A percentile compares a stretch with the other conserved stretches of the same genome.
phyloP scores from a whole-genome alignment of 768 basidiomycete genomes.

The Nidula microcarpa region DNA sequence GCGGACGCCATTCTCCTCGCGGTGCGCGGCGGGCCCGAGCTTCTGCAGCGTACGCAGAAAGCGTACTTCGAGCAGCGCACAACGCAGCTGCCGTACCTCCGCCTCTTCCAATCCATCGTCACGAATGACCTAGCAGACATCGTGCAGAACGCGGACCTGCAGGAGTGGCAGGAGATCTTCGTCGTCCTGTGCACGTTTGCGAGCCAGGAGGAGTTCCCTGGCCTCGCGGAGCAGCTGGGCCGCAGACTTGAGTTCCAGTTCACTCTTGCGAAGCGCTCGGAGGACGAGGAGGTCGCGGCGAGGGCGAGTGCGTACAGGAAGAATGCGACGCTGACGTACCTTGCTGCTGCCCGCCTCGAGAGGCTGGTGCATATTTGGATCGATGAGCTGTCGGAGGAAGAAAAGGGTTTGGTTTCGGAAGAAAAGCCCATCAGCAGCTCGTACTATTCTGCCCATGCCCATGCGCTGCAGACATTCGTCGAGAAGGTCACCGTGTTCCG shows the following conservation, averaged over 20 bases:
- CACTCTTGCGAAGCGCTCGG: conserved; percentile 50
- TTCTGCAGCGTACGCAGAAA: conserved; percentile 85
- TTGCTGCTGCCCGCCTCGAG: conserved; percentile 88
- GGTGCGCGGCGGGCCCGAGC: conserved; percentile 84
- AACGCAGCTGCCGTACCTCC: conserved; percentile 76
- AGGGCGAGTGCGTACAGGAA: conserved; percentile 60
- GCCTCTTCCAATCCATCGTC: conserved; percentile 92
- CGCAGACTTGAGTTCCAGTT: conserved; percentile 86
- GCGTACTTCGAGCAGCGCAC: conserved; percentile 89
- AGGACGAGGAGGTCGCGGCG: conserved; percentile 34
- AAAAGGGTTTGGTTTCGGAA: conserved; percentile 44
- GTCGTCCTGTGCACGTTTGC: conserved; percentile 97
- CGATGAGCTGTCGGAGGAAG: conserved; percentile 87
- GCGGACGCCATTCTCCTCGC: conserved; percentile 95
- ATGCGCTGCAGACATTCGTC: conserved; percentile 88
- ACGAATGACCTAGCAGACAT: conserved; percentile 90
- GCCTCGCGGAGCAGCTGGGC: conserved; percentile 90
- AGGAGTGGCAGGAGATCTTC: conserved; percentile 96
- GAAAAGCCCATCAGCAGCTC: conserved; percentile 42
- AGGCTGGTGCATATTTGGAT: conserved; percentile 88
- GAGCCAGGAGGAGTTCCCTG: conserved; percentile 74
- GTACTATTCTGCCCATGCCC: conserved; percentile 75
- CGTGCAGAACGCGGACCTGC: conserved; percentile 92
- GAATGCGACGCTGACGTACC: conserved; percentile 89
- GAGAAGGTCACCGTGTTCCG: conserved; percentile 97